A percentile compares a stretch with the other conserved stretches of the same genome.
Conservation (phyloP, 768 basidiomycete genomes). For the Tricholoma terreum region DNA sequence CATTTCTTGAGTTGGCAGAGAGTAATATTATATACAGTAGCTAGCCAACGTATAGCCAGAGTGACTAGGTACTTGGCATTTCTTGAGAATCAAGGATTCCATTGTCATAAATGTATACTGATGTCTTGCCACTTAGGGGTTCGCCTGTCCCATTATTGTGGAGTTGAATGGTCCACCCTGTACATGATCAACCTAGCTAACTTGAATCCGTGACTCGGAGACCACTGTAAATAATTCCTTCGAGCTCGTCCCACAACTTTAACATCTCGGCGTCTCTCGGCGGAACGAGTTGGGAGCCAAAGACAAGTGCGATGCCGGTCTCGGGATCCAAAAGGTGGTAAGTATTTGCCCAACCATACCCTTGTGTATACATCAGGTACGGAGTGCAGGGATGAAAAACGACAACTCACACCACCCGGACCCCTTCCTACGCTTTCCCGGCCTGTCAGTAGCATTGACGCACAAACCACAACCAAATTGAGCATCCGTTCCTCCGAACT, state of each 20-base stretch:
- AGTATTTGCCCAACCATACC: slow-evolving; percentile 37
- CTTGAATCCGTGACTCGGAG: not conserved
- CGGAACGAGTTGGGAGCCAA: slow-evolving; percentile 32
- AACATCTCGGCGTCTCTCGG: slow-evolving; percentile 20
- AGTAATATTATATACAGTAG: no score
- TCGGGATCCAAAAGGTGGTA: slow-evolving; percentile 32
- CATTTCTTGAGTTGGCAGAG: no score
- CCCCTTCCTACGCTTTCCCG: slow-evolving; percentile 25
- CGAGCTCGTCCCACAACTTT: slow-evolving; percentile 21
- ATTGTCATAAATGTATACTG: no score
- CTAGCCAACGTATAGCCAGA: no score
- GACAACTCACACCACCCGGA: slow-evolving; percentile 30
- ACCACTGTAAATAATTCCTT: slow-evolving; percentile 23
- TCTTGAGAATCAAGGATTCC: no score
- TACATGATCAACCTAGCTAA: no score
- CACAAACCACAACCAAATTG: slow-evolving; percentile 31
- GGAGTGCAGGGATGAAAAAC: no score
- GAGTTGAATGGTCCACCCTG: no score
- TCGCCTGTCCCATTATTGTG: no score
- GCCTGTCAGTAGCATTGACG: slow-evolving; percentile 25
- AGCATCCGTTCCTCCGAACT: slow-evolving; percentile 3
- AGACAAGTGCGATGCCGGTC: slow-evolving; percentile 32
- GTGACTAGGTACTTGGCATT: no score
- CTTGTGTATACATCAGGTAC: slow-evolving; percentile 10
- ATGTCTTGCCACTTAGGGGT: no score